Base-by-base conservation (phyloP, 805 yeast species). In the Monosporozyma siamensis region DNA sequence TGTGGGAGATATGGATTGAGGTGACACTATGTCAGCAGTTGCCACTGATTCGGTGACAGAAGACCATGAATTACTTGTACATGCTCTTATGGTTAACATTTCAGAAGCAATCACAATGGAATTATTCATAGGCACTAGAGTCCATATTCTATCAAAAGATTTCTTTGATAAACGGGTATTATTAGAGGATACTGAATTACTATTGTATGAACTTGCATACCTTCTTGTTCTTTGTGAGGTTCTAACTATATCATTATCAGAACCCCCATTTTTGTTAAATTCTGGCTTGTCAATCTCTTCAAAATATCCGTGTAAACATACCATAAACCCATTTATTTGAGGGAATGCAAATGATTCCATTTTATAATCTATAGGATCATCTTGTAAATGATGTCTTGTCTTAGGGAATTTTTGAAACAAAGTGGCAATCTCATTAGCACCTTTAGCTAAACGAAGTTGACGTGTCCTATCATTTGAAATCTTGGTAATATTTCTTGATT, bases 91-190 rank as follows among this genome's bases (percentile, higher is more conserved):
- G 12, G 78, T 69, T 41, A 92, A 67, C 58, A 85, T 60, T 63
- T 92, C 98, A 26, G 94, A 82, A 12, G 95, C 96, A 24, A 92
- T 78, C 68, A 86, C 76, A 24, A 76, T 66, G 4, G 88, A 83
- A 44, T 73, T 72, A 14, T 78, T 74, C 11, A 80, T 82, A 11
- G 84, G 78, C 2, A 88, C 80, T 21, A 84, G 67, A n/a, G 85
- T 69, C 58, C 92, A 78, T 0, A 81, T 71, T 56, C 98, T 73
- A 60, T 92, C 98, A 61, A 92, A 92, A 8, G 92, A 77, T 58
- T 92, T 82, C 50, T 70, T 71, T 4, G 75, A 66, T 27, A 80
- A 63, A 24, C 71, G 59, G 17, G 63, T 58, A 15, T 57, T 53
- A 11, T 53, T 39, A 38, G 59, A 49, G 6, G 56, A 39, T 11